Percentiles rank a stretch among this genome's conserved stretches.
Evolutionary conservation across 2,329 filamentous ascomycete species (phyloP).

Genomic region (Ophiostoma perfectum): DNA sequence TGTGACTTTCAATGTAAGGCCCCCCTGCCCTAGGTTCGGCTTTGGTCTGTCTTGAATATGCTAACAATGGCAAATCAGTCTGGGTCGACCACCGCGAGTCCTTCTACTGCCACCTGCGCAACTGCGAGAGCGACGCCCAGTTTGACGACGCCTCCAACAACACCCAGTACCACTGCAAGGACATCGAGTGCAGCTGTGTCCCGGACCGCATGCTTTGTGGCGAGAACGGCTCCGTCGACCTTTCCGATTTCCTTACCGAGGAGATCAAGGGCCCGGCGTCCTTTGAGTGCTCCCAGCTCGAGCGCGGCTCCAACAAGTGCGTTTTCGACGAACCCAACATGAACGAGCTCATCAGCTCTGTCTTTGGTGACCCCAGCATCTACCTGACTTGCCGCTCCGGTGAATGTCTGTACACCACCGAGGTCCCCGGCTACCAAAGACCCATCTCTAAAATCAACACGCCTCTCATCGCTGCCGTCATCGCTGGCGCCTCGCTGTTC

Average conservation of each 20-base stretch:
- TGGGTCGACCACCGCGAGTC: conserved; percentile 94
- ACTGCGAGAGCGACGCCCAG: conserved; percentile 68
- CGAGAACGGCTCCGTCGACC: conserved; percentile 82
- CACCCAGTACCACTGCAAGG: conserved; percentile 78
- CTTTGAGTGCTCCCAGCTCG: conserved; percentile 66
- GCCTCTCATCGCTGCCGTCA: conserved; percentile 87
- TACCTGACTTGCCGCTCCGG: conserved; percentile 74
- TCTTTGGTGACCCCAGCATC: conserved; percentile 92
- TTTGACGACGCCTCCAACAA: conserved; percentile 67
- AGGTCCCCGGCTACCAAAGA: conserved; percentile 83
- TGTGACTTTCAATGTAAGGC: conserved; percentile 79
- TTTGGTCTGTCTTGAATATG: too few species aligned
- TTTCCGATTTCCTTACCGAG: conserved; percentile 79
- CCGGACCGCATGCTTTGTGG: conserved; percentile 91
- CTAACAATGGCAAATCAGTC: conserved; percentile 46
- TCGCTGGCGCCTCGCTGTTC: conserved; percentile 74
- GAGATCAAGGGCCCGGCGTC: conserved; percentile 81
- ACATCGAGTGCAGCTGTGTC: conserved; percentile 82
- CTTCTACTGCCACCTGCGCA: conserved; percentile 87
- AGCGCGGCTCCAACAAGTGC: conserved; percentile 61
- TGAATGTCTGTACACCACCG: conserved; percentile 88
- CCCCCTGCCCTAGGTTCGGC: too few species aligned
- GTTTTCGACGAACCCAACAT: conserved; percentile 87
- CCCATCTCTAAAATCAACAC: conserved; percentile 96
- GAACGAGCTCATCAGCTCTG: conserved; percentile 78